A percentile compares a stretch with the other conserved stretches of the same genome.
Conservation (phyloP, 2,329 filamentous ascomycete species). For the Venturia asperata region DNA sequence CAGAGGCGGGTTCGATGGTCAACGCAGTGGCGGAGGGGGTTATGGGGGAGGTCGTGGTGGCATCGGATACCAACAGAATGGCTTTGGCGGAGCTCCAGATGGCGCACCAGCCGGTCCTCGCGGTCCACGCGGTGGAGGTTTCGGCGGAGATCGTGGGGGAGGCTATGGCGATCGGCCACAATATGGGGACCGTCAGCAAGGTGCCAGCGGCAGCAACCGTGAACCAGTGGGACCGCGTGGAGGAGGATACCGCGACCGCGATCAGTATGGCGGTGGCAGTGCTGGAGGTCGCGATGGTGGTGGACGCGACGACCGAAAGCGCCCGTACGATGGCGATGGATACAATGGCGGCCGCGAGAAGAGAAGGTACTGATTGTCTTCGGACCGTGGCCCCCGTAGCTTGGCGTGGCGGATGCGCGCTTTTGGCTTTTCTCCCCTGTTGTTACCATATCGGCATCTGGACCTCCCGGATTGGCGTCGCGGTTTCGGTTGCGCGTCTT, state of each 20-base stretch:
- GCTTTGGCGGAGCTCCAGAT: slow-evolving; percentile 37
- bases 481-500: neutral
- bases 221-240: slow-evolving; percentile 63
- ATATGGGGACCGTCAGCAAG: slow-evolving; percentile 22
- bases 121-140: slow-evolving; percentile 35
- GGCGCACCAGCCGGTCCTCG: slow-evolving; percentile 44
- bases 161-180: slow-evolving; percentile 25
- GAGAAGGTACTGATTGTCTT: slow-evolving; percentile 48
- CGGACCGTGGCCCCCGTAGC: neutral
- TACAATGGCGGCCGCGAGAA: slow-evolving; percentile 67
- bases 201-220: slow-evolving; percentile 66
- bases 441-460: slow-evolving; percentile 7
- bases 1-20: slow-evolving; percentile 35
- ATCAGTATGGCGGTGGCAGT: slow-evolving; percentile 35
- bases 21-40: slow-evolving; percentile 33
- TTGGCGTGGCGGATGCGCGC: neutral
- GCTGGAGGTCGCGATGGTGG: slow-evolving; percentile 43
- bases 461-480: neutral
- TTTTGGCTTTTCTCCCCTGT: neutral
- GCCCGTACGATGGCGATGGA: slow-evolving; percentile 64
- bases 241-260: slow-evolving; percentile 36
- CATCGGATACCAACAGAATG: slow-evolving; percentile 38
- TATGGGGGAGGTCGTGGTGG: slow-evolving; percentile 40
- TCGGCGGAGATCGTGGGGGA: slow-evolving; percentile 46
- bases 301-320: slow-evolving; percentile 48